phyloP scores from a whole-genome alignment of 345 rosid species.

The Combretum micranthum region DNA sequence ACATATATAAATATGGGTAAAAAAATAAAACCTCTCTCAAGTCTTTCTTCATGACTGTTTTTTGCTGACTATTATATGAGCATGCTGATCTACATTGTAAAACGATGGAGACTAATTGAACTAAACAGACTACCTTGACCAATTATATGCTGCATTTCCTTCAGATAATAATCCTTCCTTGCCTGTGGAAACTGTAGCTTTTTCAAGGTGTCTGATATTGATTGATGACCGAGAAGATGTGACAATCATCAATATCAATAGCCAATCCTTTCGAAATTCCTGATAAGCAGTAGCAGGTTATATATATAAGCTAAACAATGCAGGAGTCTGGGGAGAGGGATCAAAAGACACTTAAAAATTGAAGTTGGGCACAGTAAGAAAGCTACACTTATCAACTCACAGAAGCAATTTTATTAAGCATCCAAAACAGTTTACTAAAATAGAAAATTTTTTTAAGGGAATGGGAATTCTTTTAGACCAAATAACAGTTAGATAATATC shows the following conservation, averaged over 20 bases:
- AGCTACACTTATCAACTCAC: no score
- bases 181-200: constrained; percentile 98
- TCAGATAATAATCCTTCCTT: constrained; percentile 97
- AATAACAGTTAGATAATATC: constrained; percentile 3
- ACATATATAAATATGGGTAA: no score
- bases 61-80: no score
- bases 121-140: constrained; percentile 67
- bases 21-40: no score
- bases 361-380: no score
- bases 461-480: neutral
- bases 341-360: no score
- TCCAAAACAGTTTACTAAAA: constrained; percentile 3
- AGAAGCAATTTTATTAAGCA: no score
- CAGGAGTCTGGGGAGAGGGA: neutral
- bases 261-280: constrained; percentile 97
- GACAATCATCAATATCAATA: constrained; percentile 90
- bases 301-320: constrained; percentile 2
- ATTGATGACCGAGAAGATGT: constrained; percentile 94
- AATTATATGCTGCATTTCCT: constrained; percentile 95
- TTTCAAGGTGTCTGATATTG: constrained; percentile 94
- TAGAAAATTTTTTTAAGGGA: no score
- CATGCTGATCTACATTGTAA: no score
- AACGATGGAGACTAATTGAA: no score
- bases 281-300: constrained; percentile 32
- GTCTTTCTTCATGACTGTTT: no score